Conservation (phyloP, 768 basidiomycete species). For the Butyriboletus loyo region DNA sequence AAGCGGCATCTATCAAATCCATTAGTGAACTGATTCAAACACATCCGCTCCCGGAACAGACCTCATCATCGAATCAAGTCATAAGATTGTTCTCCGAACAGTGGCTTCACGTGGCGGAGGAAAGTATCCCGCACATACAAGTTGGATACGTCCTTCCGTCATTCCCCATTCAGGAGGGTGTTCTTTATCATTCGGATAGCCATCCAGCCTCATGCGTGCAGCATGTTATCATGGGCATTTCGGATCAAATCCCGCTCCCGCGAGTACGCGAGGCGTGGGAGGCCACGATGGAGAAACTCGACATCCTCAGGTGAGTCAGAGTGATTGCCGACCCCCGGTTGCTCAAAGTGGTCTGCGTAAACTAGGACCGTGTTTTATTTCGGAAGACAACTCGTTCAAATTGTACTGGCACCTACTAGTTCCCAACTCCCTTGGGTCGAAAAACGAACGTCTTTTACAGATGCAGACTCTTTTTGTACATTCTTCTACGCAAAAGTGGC, state of each 20-base stretch:
- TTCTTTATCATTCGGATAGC: constrained; percentile 41
- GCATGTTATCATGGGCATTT: constrained; percentile 37
- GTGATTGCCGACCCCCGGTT: background rate
- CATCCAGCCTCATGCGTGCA: constrained; percentile 42
- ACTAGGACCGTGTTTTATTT: constrained; percentile 34
- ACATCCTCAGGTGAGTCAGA: constrained; percentile 26
- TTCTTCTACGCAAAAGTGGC: constrained; percentile 25
- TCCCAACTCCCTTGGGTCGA: constrained; percentile 18
- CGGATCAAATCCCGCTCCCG: constrained; percentile 16
- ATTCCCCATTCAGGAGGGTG: constrained; percentile 47
- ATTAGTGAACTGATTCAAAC: constrained; percentile 18
- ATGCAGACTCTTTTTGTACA: constrained; percentile 15
- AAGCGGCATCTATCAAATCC: constrained; percentile 18
- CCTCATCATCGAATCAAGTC: background rate
- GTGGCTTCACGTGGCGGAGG: constrained; percentile 13
- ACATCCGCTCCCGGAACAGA: background rate
- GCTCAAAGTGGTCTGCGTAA: background rate
- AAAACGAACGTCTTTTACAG: constrained; percentile 1
- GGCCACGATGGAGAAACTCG: constrained; percentile 22
- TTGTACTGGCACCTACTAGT: constrained; percentile 19
- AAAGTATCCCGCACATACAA: constrained; percentile 1
- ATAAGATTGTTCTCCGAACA: constrained; percentile 17
- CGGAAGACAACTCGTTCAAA: constrained; percentile 26
- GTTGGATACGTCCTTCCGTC: constrained; percentile 36
- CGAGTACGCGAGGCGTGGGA: constrained; percentile 36